These are phyloP conservation scores for Turritis glabra DNA, from an alignment of 345 rosid species.

Conservation along the genomic window DNA sequence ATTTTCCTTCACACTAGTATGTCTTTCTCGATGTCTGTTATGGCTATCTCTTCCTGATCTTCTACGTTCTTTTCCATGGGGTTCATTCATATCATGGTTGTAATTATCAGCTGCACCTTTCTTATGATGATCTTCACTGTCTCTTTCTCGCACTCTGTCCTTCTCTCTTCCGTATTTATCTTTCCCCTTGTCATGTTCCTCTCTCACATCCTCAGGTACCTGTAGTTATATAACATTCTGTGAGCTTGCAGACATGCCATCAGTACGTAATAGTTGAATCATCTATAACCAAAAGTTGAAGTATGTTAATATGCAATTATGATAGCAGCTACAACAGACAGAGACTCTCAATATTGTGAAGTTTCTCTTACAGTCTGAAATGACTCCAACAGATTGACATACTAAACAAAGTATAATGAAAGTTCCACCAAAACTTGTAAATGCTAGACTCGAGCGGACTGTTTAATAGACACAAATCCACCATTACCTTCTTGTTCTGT, in stretches of 20 bases:
- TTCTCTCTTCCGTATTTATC: conserved; percentile 68
- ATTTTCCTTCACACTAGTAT: conserved; percentile 54
- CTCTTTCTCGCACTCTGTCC: conserved; percentile 65
- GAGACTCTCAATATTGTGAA: background rate
- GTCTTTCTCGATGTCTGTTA: conserved; percentile 62
- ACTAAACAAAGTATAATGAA: background rate
- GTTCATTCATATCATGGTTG: conserved; percentile 45
- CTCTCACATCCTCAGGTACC: conserved; percentile 74
- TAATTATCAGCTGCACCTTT: conserved; percentile 54
- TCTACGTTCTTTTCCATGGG: conserved; percentile 48
- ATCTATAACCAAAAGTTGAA: conserved; percentile 6
- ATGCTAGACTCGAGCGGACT: background rate
- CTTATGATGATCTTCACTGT: conserved; percentile 51
- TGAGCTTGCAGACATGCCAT: conserved; percentile 18
- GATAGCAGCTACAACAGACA: background rate
- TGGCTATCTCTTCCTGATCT: conserved; percentile 60
- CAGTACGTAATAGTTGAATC: background rate
- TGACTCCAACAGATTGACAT: conserved; percentile 1
- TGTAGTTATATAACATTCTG: conserved; percentile 35
- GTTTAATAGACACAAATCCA: background rate
- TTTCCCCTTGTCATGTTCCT: conserved; percentile 66
- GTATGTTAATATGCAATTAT: conserved; percentile 20
- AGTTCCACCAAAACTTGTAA: conserved; percentile 20
- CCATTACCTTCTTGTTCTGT: conserved; percentile 65
- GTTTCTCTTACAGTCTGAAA: conserved; percentile 6